Evolutionary conservation across 805 yeast genomes (phyloP).

Genomic region (Kregervanrija pseudodelftensis): DNA sequence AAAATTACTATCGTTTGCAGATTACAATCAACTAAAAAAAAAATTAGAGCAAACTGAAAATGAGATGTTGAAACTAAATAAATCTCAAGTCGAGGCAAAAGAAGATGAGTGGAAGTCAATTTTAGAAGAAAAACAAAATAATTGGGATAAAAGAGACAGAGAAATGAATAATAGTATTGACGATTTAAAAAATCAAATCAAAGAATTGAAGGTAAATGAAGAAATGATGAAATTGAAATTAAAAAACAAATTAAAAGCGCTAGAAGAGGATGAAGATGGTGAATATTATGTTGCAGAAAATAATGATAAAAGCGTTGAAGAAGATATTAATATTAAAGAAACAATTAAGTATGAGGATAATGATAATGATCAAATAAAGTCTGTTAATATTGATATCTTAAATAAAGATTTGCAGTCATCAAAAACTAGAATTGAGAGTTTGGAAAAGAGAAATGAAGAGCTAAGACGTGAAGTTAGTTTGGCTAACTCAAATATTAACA

Average conservation of each 20-base stretch:
- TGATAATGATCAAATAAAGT: constrained; percentile 23
- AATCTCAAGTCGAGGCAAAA: constrained; percentile 54
- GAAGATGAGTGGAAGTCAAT: constrained; percentile 64
- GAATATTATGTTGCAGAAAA: constrained; percentile 18
- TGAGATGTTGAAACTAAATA: constrained; percentile 47
- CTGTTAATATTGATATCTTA: constrained; percentile 48
- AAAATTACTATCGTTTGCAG: constrained; percentile 58
- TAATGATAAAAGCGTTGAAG: constrained; percentile 4
- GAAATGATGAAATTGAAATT: constrained; percentile 60
- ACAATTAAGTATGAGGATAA: constrained; percentile 5
- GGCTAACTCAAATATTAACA: constrained; percentile 38
- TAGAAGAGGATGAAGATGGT: constrained; percentile 27
- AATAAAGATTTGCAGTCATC: constrained; percentile 68
- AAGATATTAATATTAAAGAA: constrained; percentile 6
- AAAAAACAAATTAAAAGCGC: constrained; percentile 38
- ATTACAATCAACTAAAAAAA: constrained; percentile 68
- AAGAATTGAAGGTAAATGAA: constrained; percentile 56
- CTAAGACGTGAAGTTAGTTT: constrained; percentile 57
- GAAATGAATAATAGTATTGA: constrained; percentile 44
- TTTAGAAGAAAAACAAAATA: constrained; percentile 65
- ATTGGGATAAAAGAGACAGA: constrained; percentile 56
- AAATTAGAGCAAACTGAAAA: constrained; percentile 56
- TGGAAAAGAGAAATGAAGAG: constrained; percentile 74
- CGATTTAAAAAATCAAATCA: constrained; percentile 47
- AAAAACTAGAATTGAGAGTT: constrained; percentile 57